Evolutionary conservation across 192 early-diverging fungal species (phyloP).

Genomic region (Cladochytrium replicatum): DNA sequence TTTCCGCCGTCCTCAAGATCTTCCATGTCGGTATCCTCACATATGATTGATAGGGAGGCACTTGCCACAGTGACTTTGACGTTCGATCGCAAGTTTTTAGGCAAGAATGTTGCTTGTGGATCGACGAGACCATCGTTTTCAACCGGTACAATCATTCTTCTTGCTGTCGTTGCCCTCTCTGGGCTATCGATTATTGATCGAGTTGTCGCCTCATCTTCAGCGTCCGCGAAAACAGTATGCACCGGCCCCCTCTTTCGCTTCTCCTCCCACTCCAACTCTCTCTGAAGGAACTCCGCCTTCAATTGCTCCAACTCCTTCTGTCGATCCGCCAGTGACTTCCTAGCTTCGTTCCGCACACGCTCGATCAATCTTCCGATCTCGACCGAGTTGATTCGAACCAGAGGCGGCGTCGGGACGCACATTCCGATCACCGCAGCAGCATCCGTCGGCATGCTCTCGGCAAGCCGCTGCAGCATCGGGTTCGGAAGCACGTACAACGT

Average conservation of each 20-base stretch:
- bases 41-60: too few species aligned
- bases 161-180: too few species aligned
- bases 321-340: neutral
- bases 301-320: conserved; percentile 13
- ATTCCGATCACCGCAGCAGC: conserved; percentile 52
- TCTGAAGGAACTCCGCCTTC: conserved; percentile 1
- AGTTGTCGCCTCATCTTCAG: conserved; percentile 10
- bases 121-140: too few species aligned
- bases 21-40: too few species aligned
- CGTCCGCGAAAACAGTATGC: conserved; percentile 15
- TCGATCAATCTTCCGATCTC: conserved; percentile 54
- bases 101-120: too few species aligned
- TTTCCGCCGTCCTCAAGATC: too few species aligned
- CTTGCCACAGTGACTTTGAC: too few species aligned
- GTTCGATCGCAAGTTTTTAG: too few species aligned
- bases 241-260: conserved; percentile 8
- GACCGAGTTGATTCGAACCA: conserved; percentile 69
- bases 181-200: too few species aligned
- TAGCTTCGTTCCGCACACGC: conserved; percentile 9
- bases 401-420: conserved; percentile 73
- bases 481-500: conserved; percentile 79
- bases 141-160: too few species aligned
- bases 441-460: conserved; percentile 64
- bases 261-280: conserved; percentile 18
- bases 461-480: conserved; percentile 73